These are phyloP conservation scores for Blastobotrys petasosporus DNA, from an alignment of 1,139 yeast genomes.

Conservation along the genomic window DNA sequence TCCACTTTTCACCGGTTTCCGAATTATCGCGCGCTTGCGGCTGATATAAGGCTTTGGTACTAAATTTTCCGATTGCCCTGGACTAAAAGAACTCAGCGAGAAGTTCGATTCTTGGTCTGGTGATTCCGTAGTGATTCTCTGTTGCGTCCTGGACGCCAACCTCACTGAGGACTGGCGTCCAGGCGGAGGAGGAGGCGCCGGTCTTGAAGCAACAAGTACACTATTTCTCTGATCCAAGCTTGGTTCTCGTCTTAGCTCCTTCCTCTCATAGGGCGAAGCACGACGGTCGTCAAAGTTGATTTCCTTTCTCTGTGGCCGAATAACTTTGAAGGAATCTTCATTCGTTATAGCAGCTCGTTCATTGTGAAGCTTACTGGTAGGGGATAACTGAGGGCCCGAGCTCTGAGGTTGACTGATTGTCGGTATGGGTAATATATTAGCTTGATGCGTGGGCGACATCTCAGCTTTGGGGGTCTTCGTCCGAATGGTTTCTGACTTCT, in stretches of 20 bases:
- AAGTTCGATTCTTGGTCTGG: background rate
- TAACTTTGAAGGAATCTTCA: constrained; percentile 53
- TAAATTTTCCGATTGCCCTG: constrained; percentile 26
- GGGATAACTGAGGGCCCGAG: background rate
- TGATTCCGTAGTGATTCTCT: background rate
- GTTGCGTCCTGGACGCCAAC: background rate
- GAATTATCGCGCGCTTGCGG: constrained; percentile 19
- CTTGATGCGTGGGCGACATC: background rate
- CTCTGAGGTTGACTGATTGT: background rate
- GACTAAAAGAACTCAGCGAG: constrained; percentile 23
- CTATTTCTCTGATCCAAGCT: constrained; percentile 16
- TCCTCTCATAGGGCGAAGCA: constrained; percentile 58
- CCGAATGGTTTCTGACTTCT: too few species aligned
- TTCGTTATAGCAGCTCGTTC: background rate
- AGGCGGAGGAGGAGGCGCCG: constrained; percentile 69
- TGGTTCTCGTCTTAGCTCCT: constrained; percentile 12
- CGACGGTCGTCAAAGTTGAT: constrained; percentile 79
- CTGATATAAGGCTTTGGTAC: constrained; percentile 28
- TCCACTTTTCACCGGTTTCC: constrained; percentile 23
- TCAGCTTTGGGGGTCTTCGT: too few species aligned
- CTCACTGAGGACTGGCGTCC: constrained; percentile 13
- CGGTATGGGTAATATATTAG: background rate
- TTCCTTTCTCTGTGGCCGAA: constrained; percentile 59
- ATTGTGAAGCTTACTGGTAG: background rate
- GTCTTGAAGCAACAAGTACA: constrained; percentile 54